Conservation (phyloP, 2,329 filamentous ascomycete genomes). For the Pseudogymnoascus sp. region DNA sequence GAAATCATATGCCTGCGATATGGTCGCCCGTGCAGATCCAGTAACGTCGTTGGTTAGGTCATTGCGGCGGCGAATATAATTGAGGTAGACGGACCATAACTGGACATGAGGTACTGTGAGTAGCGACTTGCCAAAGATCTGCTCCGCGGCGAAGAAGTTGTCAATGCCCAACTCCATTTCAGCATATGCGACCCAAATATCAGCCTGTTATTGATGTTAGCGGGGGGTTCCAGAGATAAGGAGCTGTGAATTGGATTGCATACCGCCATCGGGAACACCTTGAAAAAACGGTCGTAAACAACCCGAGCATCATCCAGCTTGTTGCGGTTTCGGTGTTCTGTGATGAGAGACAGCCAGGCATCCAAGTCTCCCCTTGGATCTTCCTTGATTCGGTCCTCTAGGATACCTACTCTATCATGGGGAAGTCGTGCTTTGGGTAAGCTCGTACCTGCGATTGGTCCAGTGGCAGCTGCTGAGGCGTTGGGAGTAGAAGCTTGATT, state of each 20-base stretch:
- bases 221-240: slow-evolving; percentile 7
- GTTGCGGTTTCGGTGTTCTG: slow-evolving; percentile 72
- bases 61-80: slow-evolving; percentile 87
- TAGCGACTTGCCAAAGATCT: slow-evolving; percentile 74
- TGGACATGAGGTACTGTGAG: slow-evolving; percentile 72
- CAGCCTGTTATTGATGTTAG: slow-evolving; percentile 54
- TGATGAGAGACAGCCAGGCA: slow-evolving; percentile 82
- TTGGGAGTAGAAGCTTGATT: slow-evolving; percentile 13
- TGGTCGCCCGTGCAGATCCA: slow-evolving; percentile 66
- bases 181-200: slow-evolving; percentile 82
- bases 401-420: slow-evolving; percentile 30
- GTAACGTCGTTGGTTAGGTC: slow-evolving; percentile 73
- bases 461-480: background rate
- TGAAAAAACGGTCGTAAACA: slow-evolving; percentile 78
- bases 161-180: slow-evolving; percentile 84
- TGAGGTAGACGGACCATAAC: slow-evolving; percentile 87
- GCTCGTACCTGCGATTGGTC: slow-evolving; percentile 6
- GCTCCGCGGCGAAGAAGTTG: slow-evolving; percentile 70
- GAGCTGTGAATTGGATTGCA: slow-evolving; percentile 35
- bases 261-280: slow-evolving; percentile 84
- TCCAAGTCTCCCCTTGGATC: slow-evolving; percentile 89
- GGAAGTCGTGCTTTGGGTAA: slow-evolving; percentile 28
- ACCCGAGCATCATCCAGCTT: slow-evolving; percentile 72
- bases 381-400: slow-evolving; percentile 86
- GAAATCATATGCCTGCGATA: slow-evolving; percentile 85